Evolutionary conservation across 75 land plant species (phyloP), one percentile per base, ranked within the genome.

Genomic region (Chamaecyparis obtusa): DNA sequence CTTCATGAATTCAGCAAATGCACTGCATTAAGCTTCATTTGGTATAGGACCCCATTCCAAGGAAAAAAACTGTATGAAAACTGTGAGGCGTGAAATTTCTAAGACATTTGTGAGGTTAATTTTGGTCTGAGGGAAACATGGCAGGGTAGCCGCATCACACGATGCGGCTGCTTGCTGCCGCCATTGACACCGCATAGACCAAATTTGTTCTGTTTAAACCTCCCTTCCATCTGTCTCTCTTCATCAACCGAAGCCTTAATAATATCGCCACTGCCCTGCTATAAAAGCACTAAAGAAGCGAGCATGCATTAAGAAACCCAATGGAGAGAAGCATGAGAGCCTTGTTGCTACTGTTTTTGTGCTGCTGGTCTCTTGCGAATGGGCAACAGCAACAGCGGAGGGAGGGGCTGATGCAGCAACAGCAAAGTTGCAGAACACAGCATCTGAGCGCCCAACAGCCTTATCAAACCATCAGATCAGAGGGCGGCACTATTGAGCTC

Each of bases 401-500:
- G 11, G 78, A 75, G 39, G 36, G 78, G 33, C 81, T 46, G 33
- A 32, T 9, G 8, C 35, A 81, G 84, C 67, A 15, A 16, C 37
- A 32, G 32, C 37, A 15, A 75, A 7, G 33, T 9, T 75, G 78
- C 17, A 87, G 83, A 69, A 48, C 88, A 13, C 19, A 88, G 10
- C 57, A 37, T 17, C 81, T 92, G 11, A 33, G 44, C 10, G 84
- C 87, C 1, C 32, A n/a, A 32, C 67, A 87, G 57, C 93, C 93
- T 9, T 15, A 21, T 0, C 92, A 92, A 35, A 90, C 87, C 16
- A 9, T 30, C 9, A n/a, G 75, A 72, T 72, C 75, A 13, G 75
- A 72, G 33, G 75, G 75, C 3, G 89, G 91, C 32, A 33, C 74
- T 41, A 86, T 86, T 16, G 93, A 92, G 90, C 54, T 86, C 46